Conservation (phyloP, 208 protist genomes). For the Porcisia deanei region DNA sequence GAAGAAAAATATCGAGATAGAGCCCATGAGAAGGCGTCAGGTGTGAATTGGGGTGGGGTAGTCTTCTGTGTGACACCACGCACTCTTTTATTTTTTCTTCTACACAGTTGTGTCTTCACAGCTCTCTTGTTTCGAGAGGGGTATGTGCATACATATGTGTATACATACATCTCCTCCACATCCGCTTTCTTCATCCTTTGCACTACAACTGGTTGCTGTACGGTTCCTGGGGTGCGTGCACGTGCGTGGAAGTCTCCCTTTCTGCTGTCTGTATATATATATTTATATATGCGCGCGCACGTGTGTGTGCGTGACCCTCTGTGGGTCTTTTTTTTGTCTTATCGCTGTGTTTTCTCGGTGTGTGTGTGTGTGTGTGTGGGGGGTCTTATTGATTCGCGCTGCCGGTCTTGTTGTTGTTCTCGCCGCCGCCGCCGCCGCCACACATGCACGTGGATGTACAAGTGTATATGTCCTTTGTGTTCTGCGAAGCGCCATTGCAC, state of each 20-base stretch:
- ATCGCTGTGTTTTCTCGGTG: no score
- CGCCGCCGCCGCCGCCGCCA: not conserved
- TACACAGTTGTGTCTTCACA: not conserved
- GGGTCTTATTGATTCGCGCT: not conserved
- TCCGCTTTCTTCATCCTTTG: not conserved
- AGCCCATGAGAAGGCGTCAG: not conserved
- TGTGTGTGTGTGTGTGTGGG: not conserved
- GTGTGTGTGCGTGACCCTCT: not conserved
- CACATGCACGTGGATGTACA: not conserved
- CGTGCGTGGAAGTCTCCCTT: not conserved
- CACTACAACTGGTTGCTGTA: not conserved
- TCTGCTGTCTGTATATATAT: not conserved
- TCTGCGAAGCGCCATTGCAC: not conserved
- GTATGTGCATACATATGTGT: not conserved
- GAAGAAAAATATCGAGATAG: not conserved
- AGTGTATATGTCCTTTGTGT: not conserved
- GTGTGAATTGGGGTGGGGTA: not conserved
- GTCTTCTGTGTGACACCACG: no score
- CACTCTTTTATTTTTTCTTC: not conserved
- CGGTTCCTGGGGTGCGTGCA: not conserved
- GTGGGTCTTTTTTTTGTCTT: not conserved
- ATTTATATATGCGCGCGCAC: not conserved
- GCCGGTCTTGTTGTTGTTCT: not conserved
- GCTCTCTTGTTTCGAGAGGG: not conserved
- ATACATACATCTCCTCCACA: not conserved